Percentiles rank a stretch among this genome's conserved stretches.
Evolutionary conservation across 352 stramenopile genomes (phyloP).

Genomic region (Globisporangium camurandrum): DNA sequence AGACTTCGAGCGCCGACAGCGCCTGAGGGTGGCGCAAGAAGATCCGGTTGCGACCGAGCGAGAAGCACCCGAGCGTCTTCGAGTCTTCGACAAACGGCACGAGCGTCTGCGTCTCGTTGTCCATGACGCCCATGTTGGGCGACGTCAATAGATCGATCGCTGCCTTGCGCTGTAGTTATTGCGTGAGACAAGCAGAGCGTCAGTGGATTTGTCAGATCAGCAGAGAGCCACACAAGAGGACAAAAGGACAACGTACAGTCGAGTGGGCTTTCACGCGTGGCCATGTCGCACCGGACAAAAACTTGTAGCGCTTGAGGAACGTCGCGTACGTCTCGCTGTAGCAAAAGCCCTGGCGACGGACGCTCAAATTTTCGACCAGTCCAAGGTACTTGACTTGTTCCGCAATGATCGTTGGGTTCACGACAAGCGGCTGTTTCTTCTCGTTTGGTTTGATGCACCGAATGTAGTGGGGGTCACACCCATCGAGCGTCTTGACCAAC

Average conservation of each 20-base stretch:
- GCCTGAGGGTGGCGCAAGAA: slow-evolving; percentile 87
- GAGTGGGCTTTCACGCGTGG: slow-evolving; percentile 55
- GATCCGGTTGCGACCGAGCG: slow-evolving; percentile 83
- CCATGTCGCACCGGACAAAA: slow-evolving; percentile 75
- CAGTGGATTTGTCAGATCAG: background rate
- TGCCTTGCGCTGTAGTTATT: slow-evolving; percentile 38
- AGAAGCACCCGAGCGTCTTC: slow-evolving; percentile 66
- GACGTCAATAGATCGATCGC: slow-evolving; percentile 69
- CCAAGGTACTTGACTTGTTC: slow-evolving; percentile 80
- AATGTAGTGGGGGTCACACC: slow-evolving; percentile 88
- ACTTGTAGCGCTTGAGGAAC: slow-evolving; percentile 84
- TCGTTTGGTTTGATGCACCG: slow-evolving; percentile 90
- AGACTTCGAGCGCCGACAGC: slow-evolving; percentile 78
- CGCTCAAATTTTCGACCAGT: slow-evolving; percentile 75
- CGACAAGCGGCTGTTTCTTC: slow-evolving; percentile 64
- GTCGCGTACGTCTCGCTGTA: slow-evolving; percentile 74
- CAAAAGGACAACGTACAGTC: slow-evolving; percentile 15
- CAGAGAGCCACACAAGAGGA: background rate
- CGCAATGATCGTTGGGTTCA: slow-evolving; percentile 57
- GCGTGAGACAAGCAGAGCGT: background rate
- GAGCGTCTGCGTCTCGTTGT: slow-evolving; percentile 38
- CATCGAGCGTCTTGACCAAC: slow-evolving; percentile 79
- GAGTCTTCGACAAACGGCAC: slow-evolving; percentile 75
- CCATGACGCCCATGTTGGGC: slow-evolving; percentile 41
- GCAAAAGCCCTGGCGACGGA: slow-evolving; percentile 79